Evolutionary conservation across 352 stramenopile genomes (phyloP), one percentile per base, ranked within the genome.

Genomic region (Phytophthora macrochlamydospora): DNA sequence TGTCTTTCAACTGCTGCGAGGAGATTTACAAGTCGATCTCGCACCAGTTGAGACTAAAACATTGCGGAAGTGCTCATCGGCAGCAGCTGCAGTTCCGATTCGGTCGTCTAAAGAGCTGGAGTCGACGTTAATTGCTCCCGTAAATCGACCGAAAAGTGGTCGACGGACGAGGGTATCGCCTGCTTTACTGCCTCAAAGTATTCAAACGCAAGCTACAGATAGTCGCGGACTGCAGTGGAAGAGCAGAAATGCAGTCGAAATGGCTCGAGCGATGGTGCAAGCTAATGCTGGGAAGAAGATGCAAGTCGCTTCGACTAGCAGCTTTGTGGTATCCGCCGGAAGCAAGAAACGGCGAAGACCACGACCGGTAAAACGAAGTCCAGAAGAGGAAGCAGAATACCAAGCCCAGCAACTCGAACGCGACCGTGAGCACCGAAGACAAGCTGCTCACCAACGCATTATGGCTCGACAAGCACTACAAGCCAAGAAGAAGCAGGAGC

Each of bases 361-460:
- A 13, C 29, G 48, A 55, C 69, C 63, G 33, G 75, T 62, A 38
- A 85, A 80, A 24, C 56, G 58, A 30, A 80, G 54, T 2, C 43
- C 62, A 0, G 66, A 81, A 45, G 70, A 86, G 49, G 51, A 67
- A 18, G 65, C 75, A n/a, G 45, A 57, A 11, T 49, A 62, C 14
- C 59, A 54, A 2, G 56, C 43, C 2, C 42, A 54, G 42, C 60
- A 69, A 33, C 13, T 85, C 4, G 78, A 88, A 45, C 67, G 61
- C 28, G 80, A 92, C 58, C 78, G 79, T 11, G 76, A 92, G 32
- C 59, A 62, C 31, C 64, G 81, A 28, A 67, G 79, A 30, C 73
- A 85, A 54, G 75, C 79, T 30, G 85, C 85, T 5, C 87, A 87
- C 55, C 75, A 89, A 48, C 79, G 85, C 1, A 62, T 93, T 2